Base-by-base conservation (phyloP, 331 rosid genomes). In the Acacia pycnantha region DNA sequence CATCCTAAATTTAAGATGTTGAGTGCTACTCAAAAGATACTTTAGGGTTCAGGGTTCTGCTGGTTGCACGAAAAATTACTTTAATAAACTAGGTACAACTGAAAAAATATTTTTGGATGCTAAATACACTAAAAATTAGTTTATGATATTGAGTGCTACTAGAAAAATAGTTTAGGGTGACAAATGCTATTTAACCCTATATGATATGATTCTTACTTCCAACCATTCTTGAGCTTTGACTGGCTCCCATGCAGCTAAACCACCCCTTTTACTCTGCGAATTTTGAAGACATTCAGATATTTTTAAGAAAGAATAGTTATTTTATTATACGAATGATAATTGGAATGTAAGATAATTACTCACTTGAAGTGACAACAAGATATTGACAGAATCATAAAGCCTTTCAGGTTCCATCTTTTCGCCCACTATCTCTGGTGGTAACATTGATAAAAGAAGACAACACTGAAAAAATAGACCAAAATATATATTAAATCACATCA, bases 241-340 rank as follows among this genome's bases (percentile, higher is more conserved):
- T 10, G 92, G 92, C 79, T 93, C 96, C 97, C 96, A 91, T 3
- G 90, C 95, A 29, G 97, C 6, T 33, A 91, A 78, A 66, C 97
- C 97, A 40, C 97, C 97, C 4, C 87, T 93, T 50, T 87, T 85
- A 86, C 97, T 88, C 98, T 53, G 59, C 22, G 21, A 53, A 19
- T 53, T 53, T 53, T 53, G 53, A 48, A 48, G 4, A 11, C 19
- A 48, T 48, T 3, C 14, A 14, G 53, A 48, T 48, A 48, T 48
- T 48, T 48, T 11, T 48, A 48, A 3, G 53, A 48, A 14, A 48
- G 6, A 48, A 48, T 13, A 15, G 5, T 48, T 11, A 12, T 44
- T 48, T 14, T 37, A 48, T 14, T 14, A 48, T 48, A 48, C 16
- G 10, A 11, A 58, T 1, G 3, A 26, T 26, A 26, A 26, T 26